Evolutionary conservation across 345 rosid genomes (phyloP).

Genomic region (Aethionema arabicum): DNA sequence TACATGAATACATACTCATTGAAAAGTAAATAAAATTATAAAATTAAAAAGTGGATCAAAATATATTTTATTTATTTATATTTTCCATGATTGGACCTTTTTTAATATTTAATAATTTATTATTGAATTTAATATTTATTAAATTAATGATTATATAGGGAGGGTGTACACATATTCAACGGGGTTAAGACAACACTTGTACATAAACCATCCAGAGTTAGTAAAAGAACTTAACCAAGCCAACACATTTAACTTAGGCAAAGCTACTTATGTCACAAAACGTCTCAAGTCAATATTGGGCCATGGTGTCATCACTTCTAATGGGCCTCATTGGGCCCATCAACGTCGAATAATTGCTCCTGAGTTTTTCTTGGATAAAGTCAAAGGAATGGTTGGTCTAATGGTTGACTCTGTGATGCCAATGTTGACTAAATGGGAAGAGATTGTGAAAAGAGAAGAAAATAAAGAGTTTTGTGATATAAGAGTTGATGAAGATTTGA

Average conservation of each 20-base stretch:
- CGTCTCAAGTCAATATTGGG: slow-evolving; percentile 64
- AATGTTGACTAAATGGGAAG: slow-evolving; percentile 58
- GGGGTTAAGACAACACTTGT: slow-evolving; percentile 66
- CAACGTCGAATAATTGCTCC: slow-evolving; percentile 76
- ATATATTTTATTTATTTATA: too few species aligned
- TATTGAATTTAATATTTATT: not conserved
- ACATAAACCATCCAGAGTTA: slow-evolving; percentile 61
- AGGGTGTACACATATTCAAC: slow-evolving; percentile 68
- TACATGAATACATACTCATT: too few species aligned
- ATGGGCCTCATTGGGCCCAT: slow-evolving; percentile 64
- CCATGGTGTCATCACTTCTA: slow-evolving; percentile 67
- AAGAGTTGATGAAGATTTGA: slow-evolving; percentile 48
- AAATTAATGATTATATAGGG: slow-evolving; percentile 42
- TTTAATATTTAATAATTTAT: not conserved
- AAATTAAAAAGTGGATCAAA: too few species aligned
- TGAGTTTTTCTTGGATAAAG: slow-evolving; percentile 70
- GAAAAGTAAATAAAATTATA: too few species aligned
- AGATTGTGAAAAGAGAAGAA: slow-evolving; percentile 27
- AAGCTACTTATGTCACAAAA: slow-evolving; percentile 62
- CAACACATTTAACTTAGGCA: slow-evolving; percentile 59
- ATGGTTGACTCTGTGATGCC: slow-evolving; percentile 54
- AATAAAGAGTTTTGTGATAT: slow-evolving; percentile 42
- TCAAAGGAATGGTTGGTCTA: slow-evolving; percentile 72
- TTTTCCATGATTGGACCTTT: too few species aligned
- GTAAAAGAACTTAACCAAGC: slow-evolving; percentile 73